Conservation (phyloP, 1,139 yeast species). For the Suhomyces choctaworum region DNA sequence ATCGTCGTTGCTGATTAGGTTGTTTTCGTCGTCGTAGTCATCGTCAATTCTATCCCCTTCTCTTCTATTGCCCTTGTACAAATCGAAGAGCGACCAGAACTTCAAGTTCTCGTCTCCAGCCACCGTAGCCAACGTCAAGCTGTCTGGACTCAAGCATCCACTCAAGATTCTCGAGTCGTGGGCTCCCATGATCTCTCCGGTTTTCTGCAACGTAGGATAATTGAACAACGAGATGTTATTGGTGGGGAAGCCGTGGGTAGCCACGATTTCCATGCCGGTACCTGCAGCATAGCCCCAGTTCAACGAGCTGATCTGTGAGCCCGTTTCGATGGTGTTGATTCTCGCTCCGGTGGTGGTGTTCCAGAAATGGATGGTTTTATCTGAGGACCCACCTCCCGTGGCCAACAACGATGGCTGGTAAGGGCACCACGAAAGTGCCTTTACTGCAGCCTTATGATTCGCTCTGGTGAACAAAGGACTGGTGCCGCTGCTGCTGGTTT, state of each 20-base stretch:
- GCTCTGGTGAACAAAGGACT: conserved; percentile 73
- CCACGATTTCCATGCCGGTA: conserved; percentile 80
- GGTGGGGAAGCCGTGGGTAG: conserved; percentile 93
- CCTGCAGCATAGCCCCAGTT: conserved; percentile 84
- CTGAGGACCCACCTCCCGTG: conserved; percentile 95
- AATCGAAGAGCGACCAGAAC: conserved; percentile 90
- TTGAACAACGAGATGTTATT: conserved; percentile 83
- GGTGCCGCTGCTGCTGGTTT: conserved; percentile 9
- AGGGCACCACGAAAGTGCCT: conserved; percentile 96
- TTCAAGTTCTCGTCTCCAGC: conserved; percentile 97
- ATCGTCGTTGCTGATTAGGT: conserved; percentile 17
- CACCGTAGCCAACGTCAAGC: conserved; percentile 85
- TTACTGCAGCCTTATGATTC: conserved; percentile 90
- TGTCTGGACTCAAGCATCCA: conserved; percentile 88
- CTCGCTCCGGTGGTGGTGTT: conserved; percentile 89
- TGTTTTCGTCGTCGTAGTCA: conserved; percentile 22
- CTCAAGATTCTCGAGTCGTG: conserved; percentile 88
- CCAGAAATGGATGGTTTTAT: conserved; percentile 92
- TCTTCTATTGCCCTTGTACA: conserved; percentile 35
- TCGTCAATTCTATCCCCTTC: conserved; percentile 21
- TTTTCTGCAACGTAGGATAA: conserved; percentile 82
- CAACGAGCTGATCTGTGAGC: conserved; percentile 89
- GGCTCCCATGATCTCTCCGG: conserved; percentile 83
- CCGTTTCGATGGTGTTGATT: conserved; percentile 84
- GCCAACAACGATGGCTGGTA: conserved; percentile 80